Percentiles rank a stretch among this genome's conserved stretches.
Evolutionary conservation across 345 rosid species (phyloP).

Genomic region (Gossypium arboreum): DNA sequence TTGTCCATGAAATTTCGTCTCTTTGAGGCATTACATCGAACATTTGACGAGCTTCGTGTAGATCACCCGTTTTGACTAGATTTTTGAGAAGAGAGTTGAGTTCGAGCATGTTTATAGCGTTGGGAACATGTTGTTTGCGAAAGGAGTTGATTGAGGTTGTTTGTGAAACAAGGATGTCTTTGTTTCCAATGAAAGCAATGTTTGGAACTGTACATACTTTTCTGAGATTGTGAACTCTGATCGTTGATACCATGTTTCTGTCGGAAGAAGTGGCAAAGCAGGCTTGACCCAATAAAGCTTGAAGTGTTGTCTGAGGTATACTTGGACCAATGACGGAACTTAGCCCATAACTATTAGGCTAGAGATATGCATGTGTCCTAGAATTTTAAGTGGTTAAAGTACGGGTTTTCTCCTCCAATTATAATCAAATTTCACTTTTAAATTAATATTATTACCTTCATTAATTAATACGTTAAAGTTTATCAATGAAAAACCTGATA

Average conservation of each 20-base stretch:
- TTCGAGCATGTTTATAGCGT: constrained; percentile 28
- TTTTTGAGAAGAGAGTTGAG: constrained; percentile 38
- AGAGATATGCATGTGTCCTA: background rate
- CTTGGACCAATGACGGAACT: background rate
- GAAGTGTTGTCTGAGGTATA: background rate
- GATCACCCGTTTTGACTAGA: constrained; percentile 31
- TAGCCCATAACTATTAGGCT: background rate
- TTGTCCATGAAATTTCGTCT: constrained; percentile 78
- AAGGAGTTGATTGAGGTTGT: background rate
- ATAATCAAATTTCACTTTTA: too few relatives aligned
- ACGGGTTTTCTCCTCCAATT: too few relatives aligned
- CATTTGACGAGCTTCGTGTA: constrained; percentile 55
- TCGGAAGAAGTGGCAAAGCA: background rate
- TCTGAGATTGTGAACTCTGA: constrained; percentile 15
- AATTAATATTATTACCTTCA: too few relatives aligned
- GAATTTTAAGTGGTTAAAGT: background rate
- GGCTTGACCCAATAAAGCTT: background rate
- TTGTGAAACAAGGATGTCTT: background rate
- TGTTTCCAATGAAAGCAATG: constrained; percentile 14
- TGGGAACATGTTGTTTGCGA: background rate
- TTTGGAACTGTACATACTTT: constrained; percentile 22
- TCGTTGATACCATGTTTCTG: constrained; percentile 17
- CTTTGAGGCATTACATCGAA: constrained; percentile 66
- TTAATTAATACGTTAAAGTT: too few relatives aligned
- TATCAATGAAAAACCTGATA: too few relatives aligned